Evolutionary conservation across 768 basidiomycete genomes (phyloP).

Genomic region (Hortiboletus campestris): DNA sequence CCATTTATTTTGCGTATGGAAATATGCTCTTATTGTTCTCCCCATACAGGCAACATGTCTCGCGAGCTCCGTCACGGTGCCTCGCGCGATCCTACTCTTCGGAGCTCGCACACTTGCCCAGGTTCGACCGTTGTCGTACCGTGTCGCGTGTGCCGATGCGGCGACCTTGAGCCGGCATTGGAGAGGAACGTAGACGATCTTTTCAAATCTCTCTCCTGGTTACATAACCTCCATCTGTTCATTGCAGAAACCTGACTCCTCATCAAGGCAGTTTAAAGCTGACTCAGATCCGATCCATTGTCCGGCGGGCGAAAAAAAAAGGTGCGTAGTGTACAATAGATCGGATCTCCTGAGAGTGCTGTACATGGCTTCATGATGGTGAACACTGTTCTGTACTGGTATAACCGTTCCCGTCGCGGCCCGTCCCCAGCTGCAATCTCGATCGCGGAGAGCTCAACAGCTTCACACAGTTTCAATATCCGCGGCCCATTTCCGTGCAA

Average conservation of each 20-base stretch:
- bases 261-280: not conserved
- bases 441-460: constrained; percentile 1
- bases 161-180: constrained; percentile 16
- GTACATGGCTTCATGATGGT: not conserved
- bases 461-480: constrained; percentile 1
- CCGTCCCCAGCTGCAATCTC: not conserved
- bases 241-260: constrained; percentile 12
- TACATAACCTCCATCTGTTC: constrained; percentile 12
- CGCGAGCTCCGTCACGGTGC: not conserved
- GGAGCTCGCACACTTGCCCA: not conserved
- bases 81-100: not conserved
- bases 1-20: not conserved
- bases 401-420: constrained; percentile 24
- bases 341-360: constrained; percentile 13
- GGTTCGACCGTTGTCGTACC: not conserved
- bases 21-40: constrained; percentile 4
- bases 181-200: constrained; percentile 10
- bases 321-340: constrained; percentile 4
- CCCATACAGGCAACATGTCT: not conserved
- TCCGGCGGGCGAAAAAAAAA: constrained; percentile 4
- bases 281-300: constrained; percentile 15
- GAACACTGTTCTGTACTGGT: not conserved
- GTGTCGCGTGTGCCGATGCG: constrained; percentile 24
- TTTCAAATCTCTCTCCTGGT: constrained; percentile 2
- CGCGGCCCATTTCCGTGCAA: not conserved